Evolutionary conservation across 2,329 filamentous ascomycete species (phyloP).

Genomic region (Botrytis aclada): DNA sequence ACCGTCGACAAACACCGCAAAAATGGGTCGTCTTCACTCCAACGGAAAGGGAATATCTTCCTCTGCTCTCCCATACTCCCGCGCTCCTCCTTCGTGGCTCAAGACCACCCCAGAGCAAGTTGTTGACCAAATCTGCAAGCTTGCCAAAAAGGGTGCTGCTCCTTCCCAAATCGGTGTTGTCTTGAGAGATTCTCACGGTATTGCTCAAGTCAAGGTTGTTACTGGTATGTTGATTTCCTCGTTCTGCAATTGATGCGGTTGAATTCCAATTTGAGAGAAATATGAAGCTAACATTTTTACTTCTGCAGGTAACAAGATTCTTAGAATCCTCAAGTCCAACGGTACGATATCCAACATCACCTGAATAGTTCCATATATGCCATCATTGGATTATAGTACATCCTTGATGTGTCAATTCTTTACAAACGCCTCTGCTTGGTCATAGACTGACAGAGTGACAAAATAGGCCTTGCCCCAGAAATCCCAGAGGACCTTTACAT

Average conservation of each 20-base stretch:
- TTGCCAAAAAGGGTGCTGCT: constrained; percentile 97
- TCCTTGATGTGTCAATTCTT: constrained; percentile 27
- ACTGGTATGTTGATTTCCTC: constrained; percentile 64
- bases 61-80: constrained; percentile 96
- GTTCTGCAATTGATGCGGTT: background rate
- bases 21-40: constrained; percentile 97
- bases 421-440: constrained; percentile 79
- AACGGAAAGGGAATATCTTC: constrained; percentile 99
- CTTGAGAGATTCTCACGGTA: constrained; percentile 95
- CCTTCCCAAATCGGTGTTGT: constrained; percentile 99
- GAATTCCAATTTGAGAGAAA: background rate
- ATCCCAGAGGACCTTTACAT: constrained; percentile 99
- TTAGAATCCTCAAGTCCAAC: constrained; percentile 95
- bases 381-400: constrained; percentile 38
- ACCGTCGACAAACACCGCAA: constrained; percentile 39
- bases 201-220: constrained; percentile 96
- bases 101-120: constrained; percentile 99
- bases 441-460: constrained; percentile 86
- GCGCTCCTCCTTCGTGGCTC: constrained; percentile 88
- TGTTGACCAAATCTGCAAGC: constrained; percentile 98
- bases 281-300: constrained; percentile 33
- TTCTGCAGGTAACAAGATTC: constrained; percentile 91
- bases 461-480: constrained; percentile 89
- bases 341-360: constrained; percentile 63
- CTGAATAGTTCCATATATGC: constrained; percentile 24